phyloP scores from a whole-genome alignment of 768 basidiomycete species.

The Mycena pura region DNA sequence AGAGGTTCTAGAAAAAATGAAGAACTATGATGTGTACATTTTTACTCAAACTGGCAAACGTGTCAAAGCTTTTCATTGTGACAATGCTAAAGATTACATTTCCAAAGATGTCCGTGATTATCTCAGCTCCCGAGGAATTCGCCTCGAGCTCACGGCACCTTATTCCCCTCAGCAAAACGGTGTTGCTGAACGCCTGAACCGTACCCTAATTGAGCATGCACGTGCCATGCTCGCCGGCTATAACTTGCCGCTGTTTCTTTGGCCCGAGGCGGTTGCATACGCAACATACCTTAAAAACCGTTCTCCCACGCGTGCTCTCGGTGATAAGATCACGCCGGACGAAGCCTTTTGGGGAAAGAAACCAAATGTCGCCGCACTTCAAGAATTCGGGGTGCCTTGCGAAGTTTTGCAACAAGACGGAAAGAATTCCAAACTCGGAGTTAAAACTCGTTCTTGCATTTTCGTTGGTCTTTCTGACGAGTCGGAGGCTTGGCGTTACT shows the following conservation, averaged over 20 bases:
- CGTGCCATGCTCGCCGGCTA: conserved; percentile 27
- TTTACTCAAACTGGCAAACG: not conserved
- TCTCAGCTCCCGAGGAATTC: conserved; percentile 29
- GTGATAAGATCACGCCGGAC: conserved; percentile 17
- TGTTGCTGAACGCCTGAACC: conserved; percentile 35
- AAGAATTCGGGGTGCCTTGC: too few species aligned
- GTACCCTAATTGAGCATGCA: conserved; percentile 28
- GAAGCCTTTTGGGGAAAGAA: conserved; percentile 22
- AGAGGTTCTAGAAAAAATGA: not conserved
- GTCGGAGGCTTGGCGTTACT: conserved; percentile 22
- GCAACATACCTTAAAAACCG: conserved; percentile 35
- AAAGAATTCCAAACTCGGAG: not conserved
- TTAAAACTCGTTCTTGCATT: conserved; percentile 2
- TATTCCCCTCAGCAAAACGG: conserved; percentile 39
- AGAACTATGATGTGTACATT: conserved; percentile 1
- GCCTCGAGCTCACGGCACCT: conserved; percentile 30
- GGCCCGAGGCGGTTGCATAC: conserved; percentile 27
- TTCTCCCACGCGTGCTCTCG: conserved; percentile 19
- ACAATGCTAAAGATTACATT: conserved; percentile 28
- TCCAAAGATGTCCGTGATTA: conserved; percentile 11
- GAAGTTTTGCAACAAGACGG: not conserved
- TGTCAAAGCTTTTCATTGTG: conserved; percentile 15
- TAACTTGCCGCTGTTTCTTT: conserved; percentile 23
- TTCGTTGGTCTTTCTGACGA: conserved; percentile 27
- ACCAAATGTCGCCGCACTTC: conserved; percentile 25